Evolutionary conservation across 2,329 filamentous ascomycete genomes (phyloP), one percentile per base, ranked within the genome.

Genomic region (Chrysoporthe deuterocubensis): DNA sequence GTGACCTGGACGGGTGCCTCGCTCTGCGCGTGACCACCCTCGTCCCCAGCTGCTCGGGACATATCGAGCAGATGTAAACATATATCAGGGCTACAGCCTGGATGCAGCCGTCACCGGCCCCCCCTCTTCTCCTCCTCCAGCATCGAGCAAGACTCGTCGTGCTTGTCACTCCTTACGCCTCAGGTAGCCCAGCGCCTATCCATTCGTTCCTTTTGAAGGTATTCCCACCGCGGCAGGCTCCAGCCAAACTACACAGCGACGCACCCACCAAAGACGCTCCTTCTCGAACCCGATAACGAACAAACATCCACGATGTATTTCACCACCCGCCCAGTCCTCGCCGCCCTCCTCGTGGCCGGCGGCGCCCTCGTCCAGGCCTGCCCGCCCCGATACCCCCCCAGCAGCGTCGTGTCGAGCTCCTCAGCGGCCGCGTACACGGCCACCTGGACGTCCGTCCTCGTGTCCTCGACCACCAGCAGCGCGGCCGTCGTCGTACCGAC

Each of bases 321-420:
- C 63, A 66, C 68, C 37, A 61, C 67, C 66, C 52, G 62, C 48
- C 61, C 66, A 43, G 63, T 59, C 59, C 62, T 70, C 34, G 68
- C 66, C 58, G 68, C 68, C 68, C 59, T 70, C 59, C 52, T 70
- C 32, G 26, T 65, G 59, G 59, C 63, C 66, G 32, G 52, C 21
- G 60, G 62, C 8, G 59, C 37, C 46, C 14, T 69, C 59, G 63
- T 65, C 54, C 26, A 65, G 32, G 62, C 61, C 37, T 59, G 56
- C 43, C 32, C 62, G 6, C 58, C 62, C 26, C 34, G 59, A 26
- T 57, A 65, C 26, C 57, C 60, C 21, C 42, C 26, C 43, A 32
- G 21, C 62, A 54, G 50, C 16, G 50, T 26, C 26, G 50, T 26
- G 14, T 16, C 9, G 26, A 18, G 44, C 26, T 32, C 43, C 52